Percentiles rank a stretch among this genome's conserved stretches.
Evolutionary conservation across 768 basidiomycete species (phyloP).

Genomic region (Lentinus brumalis): DNA sequence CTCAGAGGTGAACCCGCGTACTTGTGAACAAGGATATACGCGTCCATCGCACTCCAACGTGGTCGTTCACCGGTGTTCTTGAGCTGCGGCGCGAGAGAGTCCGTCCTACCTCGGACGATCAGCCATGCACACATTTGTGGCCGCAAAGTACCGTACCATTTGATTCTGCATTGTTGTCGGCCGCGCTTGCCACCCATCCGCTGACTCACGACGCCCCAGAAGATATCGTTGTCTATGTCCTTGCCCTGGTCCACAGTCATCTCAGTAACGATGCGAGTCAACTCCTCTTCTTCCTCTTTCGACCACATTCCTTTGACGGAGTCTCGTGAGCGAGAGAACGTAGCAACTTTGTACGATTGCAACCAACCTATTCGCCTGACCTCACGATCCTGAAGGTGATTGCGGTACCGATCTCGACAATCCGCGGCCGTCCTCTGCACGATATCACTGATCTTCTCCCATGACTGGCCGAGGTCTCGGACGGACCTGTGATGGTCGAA

Average conservation of each 20-base stretch:
- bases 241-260: constrained; percentile 76
- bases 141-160: constrained; percentile 57
- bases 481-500: constrained; percentile 56
- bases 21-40: constrained; percentile 83
- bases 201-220: constrained; percentile 78
- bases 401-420: constrained; percentile 85
- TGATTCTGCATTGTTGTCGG: constrained; percentile 84
- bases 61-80: constrained; percentile 73
- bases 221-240: constrained; percentile 74
- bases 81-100: constrained; percentile 68
- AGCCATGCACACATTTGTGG: background rate
- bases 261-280: constrained; percentile 73
- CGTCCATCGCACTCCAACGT: constrained; percentile 76
- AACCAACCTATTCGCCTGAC: constrained; percentile 57
- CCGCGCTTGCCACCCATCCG: constrained; percentile 76
- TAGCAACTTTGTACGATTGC: background rate
- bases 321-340: background rate
- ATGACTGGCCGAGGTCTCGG: constrained; percentile 67
- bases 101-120: constrained; percentile 55
- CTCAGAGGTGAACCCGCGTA: constrained; percentile 33
- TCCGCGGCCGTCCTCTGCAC: constrained; percentile 80
- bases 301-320: constrained; percentile 61
- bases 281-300: constrained; percentile 75
- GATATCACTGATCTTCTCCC: constrained; percentile 72
- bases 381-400: constrained; percentile 73